Conservation (phyloP, 768 basidiomycete species). For the Cyclocybe cylindracea region DNA sequence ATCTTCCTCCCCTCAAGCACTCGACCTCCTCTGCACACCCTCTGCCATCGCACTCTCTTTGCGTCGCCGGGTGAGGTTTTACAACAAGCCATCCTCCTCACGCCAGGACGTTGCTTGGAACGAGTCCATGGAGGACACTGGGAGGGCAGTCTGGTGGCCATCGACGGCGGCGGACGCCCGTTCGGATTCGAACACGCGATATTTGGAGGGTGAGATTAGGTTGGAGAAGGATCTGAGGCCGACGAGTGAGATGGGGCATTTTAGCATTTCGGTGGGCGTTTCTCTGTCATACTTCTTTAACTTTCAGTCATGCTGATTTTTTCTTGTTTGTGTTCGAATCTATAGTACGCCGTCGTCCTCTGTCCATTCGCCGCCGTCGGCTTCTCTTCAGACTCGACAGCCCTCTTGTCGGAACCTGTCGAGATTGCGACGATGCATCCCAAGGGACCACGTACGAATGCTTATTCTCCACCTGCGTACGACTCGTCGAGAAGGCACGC, state of each 20-base stretch:
- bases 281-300: neutral
- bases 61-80: conserved; percentile 43
- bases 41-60: conserved; percentile 38
- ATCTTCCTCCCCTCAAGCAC: conserved; percentile 34
- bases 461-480: conserved; percentile 54
- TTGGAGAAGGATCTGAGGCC: conserved; percentile 53
- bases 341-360: conserved; percentile 48
- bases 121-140: conserved; percentile 45
- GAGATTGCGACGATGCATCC: conserved; percentile 54
- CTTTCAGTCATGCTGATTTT: neutral
- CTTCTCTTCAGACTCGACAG: conserved; percentile 36
- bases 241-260: conserved; percentile 49
- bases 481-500: conserved; percentile 31
- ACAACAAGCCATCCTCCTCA: conserved; percentile 34
- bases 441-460: conserved; percentile 48
- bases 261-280: conserved; percentile 49
- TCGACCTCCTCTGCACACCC: conserved; percentile 46
- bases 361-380: conserved; percentile 43
- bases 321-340: neutral
- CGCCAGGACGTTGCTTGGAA: conserved; percentile 44
- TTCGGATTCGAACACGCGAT: conserved; percentile 33
- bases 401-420: conserved; percentile 49
- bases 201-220: conserved; percentile 54
- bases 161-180: conserved; percentile 24
- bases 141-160: conserved; percentile 51